Evolutionary conservation across 75 land plant genomes (phyloP).

Genomic region (Sequoiadendron giganteum): DNA sequence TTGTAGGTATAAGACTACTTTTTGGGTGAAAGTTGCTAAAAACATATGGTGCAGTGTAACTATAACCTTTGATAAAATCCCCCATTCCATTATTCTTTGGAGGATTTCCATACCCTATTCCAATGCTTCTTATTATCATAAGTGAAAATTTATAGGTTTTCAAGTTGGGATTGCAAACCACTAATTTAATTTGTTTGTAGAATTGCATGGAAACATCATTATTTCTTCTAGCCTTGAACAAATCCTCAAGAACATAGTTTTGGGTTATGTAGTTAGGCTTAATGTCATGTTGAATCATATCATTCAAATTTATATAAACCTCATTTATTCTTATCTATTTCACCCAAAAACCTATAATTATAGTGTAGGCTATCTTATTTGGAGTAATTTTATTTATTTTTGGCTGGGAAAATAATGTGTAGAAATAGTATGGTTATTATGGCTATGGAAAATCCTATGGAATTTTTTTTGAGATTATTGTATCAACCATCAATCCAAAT

Average conservation of each 20-base stretch:
- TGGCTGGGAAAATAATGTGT: conserved; percentile 31
- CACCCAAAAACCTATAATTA: conserved; percentile 56
- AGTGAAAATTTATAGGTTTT: conserved; percentile 59
- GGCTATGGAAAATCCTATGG: conserved; percentile 35
- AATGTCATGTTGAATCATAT: conserved; percentile 47
- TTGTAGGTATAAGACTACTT: no score
- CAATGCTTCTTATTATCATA: conserved; percentile 55
- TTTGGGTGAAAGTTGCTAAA: no score
- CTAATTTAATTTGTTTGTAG: conserved; percentile 46
- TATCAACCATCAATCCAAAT: conserved; percentile 24
- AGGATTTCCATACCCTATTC: not conserved
- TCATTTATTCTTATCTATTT: conserved; percentile 38
- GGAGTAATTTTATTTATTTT: conserved; percentile 28
- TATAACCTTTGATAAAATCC: no score
- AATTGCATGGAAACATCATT: conserved; percentile 63
- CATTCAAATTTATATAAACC: conserved; percentile 29
- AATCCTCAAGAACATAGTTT: conserved; percentile 38
- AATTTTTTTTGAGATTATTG: conserved; percentile 28
- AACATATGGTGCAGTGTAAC: no score
- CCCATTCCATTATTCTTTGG: no score
- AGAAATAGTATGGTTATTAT: conserved; percentile 31
- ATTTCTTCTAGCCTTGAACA: conserved; percentile 45
- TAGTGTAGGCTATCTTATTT: conserved; percentile 35
- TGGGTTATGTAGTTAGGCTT: conserved; percentile 37
- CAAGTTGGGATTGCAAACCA: conserved; percentile 44